Base-by-base conservation (phyloP, 164 flowering plant genomes). In the Stephania japonica region DNA sequence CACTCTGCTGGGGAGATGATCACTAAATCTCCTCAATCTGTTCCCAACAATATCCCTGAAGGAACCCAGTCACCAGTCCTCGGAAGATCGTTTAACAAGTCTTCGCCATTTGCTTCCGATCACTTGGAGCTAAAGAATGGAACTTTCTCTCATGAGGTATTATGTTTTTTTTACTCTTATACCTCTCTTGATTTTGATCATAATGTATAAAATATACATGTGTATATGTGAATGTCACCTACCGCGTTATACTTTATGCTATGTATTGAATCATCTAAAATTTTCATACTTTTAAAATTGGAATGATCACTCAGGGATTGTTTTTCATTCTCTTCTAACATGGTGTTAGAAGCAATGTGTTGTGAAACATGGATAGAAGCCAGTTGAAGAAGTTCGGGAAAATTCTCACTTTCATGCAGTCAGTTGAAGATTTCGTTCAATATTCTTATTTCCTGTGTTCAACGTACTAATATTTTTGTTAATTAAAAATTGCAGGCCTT, bases 121-220 rank as follows among this genome's bases (percentile, higher is more conserved):
- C 70, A 74, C 59, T 69, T 69, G 21, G 81, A 67, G 70, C 69
- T 61, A 38, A 81, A 73, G 23, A 73, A 76, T 69, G 78, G 80
- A 69, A 67, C 74, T 16, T 44, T 71, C 72, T 65, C 83, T 50
- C 70, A 65, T 61, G 85, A 86, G 90, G 92, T 87, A 84, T 14
- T 70, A 38, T 26, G 21, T 50, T 63, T 61, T 69, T 32, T 66
- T 67, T 68, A 73, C 61, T 68, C 13, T 73, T 25, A 18, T 13
- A 56, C 7, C 19, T n/a, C 9, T 12, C 38, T 25, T 42, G 5
- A 6, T 56, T 68, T 7, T 14, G 44, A 65, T 49, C 27, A 4
- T 73, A 32, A 23, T 19, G 41, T 66, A 74, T 3, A 32, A 32
- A 32, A 32, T 0, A 32, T 0, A 32, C 1, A 32, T 0, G 4